Evolutionary conservation across 768 basidiomycete species (phyloP), one percentile per base, ranked within the genome.

Genomic region (Rhodotorula sphaerocarpa): DNA sequence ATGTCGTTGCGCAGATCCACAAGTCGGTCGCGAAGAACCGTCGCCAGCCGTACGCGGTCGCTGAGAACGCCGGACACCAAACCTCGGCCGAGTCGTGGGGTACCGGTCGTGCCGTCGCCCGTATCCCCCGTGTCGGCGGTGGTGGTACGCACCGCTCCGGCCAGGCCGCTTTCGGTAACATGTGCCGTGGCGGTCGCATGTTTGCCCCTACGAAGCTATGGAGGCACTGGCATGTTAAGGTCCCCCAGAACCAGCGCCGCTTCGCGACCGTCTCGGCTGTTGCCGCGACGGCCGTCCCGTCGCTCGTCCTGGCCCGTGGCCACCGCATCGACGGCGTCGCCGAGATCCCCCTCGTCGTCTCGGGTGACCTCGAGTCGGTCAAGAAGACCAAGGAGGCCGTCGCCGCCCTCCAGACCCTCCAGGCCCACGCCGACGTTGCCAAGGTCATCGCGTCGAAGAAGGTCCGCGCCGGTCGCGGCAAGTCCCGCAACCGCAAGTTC

Each of bases 151-250:
- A 93, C 81, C 88, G 95, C 71, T 92, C 95, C 60, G 95, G 95
- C 65, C 59, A 93, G 86, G 95, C 90, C 76, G 95, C 95, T 36
- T 97, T 97, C 80, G 95, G 95, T 75, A 97, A 97, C 87, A 97
- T 99, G 95, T 97, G 93, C 82, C 88, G 95, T 78, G 93, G 95
- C 75, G 95, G 95, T 81, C 90, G 95, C 76, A 97, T 99, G 95
- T 97, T 99, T 79, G 93, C 93, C 33, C 95, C 95, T 23, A 97
- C 93, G 79, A 96, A 95, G 82, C 88, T 84, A 75, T 97, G 92
- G 93, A 87, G 93, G 79, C 92, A 85, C 78, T 99, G 95, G 95
- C 95, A 99, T 80, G 88, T 97, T 81, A 99, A 96, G 81, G 88
- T 96, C 65, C 92, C 92, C 85, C 88, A 91, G 82, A 93, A 92